Percentiles rank a stretch among this genome's conserved stretches.
These are phyloP conservation scores for Jaltomata sinuosa DNA, from an alignment of 257 asterid genomes.

Conservation along the genomic window DNA sequence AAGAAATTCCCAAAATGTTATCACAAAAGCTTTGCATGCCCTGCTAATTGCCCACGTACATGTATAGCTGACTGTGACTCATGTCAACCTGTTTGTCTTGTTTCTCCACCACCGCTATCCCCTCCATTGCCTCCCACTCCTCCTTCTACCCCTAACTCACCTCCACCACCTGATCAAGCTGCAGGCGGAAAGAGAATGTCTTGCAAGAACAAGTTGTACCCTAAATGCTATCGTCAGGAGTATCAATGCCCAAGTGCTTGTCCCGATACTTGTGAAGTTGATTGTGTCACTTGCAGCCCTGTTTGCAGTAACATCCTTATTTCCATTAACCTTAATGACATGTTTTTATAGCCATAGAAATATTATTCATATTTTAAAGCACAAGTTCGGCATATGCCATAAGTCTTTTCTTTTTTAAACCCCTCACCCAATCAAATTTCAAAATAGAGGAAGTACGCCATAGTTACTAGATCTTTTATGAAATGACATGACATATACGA, in stretches of 20 bases:
- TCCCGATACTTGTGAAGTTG: constrained; percentile 42
- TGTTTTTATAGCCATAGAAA: too few relatives aligned
- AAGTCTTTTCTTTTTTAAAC: too few relatives aligned
- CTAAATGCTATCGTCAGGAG: constrained; percentile 26
- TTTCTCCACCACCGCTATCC: background rate
- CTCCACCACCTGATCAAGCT: background rate
- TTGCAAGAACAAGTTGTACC: constrained; percentile 34
- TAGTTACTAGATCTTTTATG: too few relatives aligned
- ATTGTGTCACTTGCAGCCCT: constrained; percentile 61
- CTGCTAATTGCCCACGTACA: constrained; percentile 8
- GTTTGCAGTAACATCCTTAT: constrained; percentile 42
- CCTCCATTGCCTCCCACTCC: background rate
- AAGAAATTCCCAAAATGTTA: constrained; percentile 12
- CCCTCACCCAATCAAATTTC: too few relatives aligned
- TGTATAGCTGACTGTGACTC: constrained; percentile 25
- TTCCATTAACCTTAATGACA: background rate
- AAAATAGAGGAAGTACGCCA: too few relatives aligned
- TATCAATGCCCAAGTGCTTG: constrained; percentile 44
- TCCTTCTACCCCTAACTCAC: background rate
- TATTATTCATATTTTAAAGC: too few relatives aligned
- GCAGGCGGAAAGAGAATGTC: constrained; percentile 39
- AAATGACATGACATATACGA: too few relatives aligned
- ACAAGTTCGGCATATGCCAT: too few relatives aligned
- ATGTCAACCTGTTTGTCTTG: constrained; percentile 10
- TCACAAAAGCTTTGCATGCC: constrained; percentile 14